phyloP scores from a whole-genome alignment of 1,284 basidiomycete genomes.

The Ceratobasidium sp. region DNA sequence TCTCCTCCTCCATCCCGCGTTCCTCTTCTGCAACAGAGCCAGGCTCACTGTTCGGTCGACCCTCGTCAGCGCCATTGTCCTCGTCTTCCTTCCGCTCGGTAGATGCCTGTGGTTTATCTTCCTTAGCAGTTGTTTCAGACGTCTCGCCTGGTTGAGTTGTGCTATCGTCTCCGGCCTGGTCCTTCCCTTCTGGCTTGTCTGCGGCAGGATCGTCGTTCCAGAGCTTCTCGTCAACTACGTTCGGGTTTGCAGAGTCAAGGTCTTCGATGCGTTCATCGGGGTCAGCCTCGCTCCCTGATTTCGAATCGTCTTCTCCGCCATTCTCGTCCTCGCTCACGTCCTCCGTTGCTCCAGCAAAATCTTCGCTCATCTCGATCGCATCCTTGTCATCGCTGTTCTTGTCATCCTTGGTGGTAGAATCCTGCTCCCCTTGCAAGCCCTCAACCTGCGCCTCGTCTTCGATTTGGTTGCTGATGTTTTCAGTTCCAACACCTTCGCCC shows the following conservation, averaged over 20 bases:
- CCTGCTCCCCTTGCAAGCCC: slow-evolving; percentile 83
- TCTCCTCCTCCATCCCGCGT: slow-evolving; percentile 54
- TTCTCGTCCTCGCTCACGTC: slow-evolving; percentile 73
- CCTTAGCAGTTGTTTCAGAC: slow-evolving; percentile 82
- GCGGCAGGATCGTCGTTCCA: slow-evolving; percentile 85
- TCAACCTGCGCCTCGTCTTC: slow-evolving; percentile 97
- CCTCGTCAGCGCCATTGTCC: slow-evolving; percentile 57
- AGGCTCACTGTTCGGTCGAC: slow-evolving; percentile 51
- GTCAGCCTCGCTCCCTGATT: slow-evolving; percentile 67
- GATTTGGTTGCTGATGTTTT: slow-evolving; percentile 93
- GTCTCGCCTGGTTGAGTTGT: slow-evolving; percentile 56
- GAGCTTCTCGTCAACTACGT: slow-evolving; percentile 93
- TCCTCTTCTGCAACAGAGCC: slow-evolving; percentile 57
- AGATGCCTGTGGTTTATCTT: slow-evolving; percentile 59
- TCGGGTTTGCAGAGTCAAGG: slow-evolving; percentile 87
- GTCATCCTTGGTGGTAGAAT: slow-evolving; percentile 63
- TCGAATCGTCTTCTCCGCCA: slow-evolving; percentile 62
- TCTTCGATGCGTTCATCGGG: slow-evolving; percentile 88
- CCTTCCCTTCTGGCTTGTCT: slow-evolving; percentile 55
- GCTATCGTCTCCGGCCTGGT: slow-evolving; percentile 54
- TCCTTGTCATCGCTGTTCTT: slow-evolving; percentile 66
- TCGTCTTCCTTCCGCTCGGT: slow-evolving; percentile 55
- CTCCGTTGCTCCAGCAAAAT: slow-evolving; percentile 82
- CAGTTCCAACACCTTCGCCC: slow-evolving; percentile 83
- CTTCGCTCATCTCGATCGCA: slow-evolving; percentile 67